Evolutionary conservation across 768 basidiomycete genomes (phyloP).

Genomic region (Auricularia cornea): DNA sequence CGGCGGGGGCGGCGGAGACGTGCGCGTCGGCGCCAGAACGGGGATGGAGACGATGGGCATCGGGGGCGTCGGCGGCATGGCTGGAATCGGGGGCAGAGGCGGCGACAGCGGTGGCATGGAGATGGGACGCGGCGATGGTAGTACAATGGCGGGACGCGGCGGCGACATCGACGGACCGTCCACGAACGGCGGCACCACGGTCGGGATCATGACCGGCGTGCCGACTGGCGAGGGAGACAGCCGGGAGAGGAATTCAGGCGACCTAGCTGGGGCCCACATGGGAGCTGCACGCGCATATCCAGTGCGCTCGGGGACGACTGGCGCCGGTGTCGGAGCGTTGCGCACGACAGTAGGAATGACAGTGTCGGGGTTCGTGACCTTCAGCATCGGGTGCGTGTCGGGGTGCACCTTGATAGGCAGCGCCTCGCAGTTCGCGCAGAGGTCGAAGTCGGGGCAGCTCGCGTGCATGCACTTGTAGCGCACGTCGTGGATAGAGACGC

Average conservation of each 20-base stretch:
- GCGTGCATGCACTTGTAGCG: constrained; percentile 86
- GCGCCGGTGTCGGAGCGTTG: neutral
- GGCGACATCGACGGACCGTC: too few species aligned
- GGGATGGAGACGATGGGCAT: neutral
- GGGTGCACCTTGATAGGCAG: constrained; percentile 73
- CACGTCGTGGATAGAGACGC: constrained; percentile 43
- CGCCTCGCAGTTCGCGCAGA: constrained; percentile 73
- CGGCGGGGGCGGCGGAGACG: neutral
- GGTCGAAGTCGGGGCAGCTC: constrained; percentile 70
- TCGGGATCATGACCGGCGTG: too few species aligned
- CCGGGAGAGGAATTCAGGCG: too few species aligned
- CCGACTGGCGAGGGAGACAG: too few species aligned
- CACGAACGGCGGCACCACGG: too few species aligned
- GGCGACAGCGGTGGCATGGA: too few species aligned
- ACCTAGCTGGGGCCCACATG: too few species aligned
- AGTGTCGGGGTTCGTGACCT: constrained; percentile 51
- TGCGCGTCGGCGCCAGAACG: neutral
- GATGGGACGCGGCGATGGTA: too few species aligned
- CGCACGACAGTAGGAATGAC: constrained; percentile 29
- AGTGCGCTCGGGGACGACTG: too few species aligned
- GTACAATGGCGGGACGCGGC: too few species aligned
- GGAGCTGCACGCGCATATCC: too few species aligned
- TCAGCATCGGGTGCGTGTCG: constrained; percentile 59
- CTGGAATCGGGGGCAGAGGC: neutral
- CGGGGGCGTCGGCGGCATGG: neutral